These are phyloP conservation scores for Tolypocladium endophyticum DNA, from an alignment of 2,329 filamentous ascomycete genomes.

Conservation along the genomic window DNA sequence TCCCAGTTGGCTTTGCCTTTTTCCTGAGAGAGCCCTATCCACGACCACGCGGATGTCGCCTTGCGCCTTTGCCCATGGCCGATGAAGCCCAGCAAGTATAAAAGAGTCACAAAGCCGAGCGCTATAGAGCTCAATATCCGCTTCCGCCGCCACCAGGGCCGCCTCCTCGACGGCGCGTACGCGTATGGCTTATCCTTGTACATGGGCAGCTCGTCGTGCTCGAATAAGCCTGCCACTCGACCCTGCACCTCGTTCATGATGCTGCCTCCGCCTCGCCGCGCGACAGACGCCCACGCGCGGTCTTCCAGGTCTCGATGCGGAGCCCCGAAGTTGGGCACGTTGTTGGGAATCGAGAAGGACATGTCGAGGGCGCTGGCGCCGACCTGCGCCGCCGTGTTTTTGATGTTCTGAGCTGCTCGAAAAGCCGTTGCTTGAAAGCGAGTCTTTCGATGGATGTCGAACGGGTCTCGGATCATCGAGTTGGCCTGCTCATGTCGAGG, in stretches of 20 bases:
- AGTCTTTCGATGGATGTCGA: conserved; percentile 30
- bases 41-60: conserved; percentile 40
- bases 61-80: conserved; percentile 19
- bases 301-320: conserved; percentile 57
- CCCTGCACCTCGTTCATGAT: conserved; percentile 46
- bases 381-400: conserved; percentile 37
- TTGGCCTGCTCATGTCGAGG: conserved; percentile 17
- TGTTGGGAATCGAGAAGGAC: conserved; percentile 57
- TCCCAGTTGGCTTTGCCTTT: conserved; percentile 57
- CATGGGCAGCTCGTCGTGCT: conserved; percentile 61
- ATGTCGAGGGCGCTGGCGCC: conserved; percentile 42
- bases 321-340: conserved; percentile 58
- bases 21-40: conserved; percentile 41
- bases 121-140: conserved; percentile 41
- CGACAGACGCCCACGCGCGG: conserved; percentile 47
- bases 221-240: conserved; percentile 55
- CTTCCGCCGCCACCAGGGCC: conserved; percentile 54
- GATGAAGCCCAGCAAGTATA: conserved; percentile 65
- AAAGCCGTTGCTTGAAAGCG: conserved; percentile 38
- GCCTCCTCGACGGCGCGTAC: conserved; percentile 49
- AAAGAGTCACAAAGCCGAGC: conserved; percentile 42
- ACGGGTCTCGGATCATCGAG: conserved; percentile 32
- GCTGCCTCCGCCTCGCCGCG: conserved; percentile 24
- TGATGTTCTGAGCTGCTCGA: conserved; percentile 31
- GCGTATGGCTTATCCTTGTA: conserved; percentile 98